Conservation (phyloP, 2,329 filamentous ascomycete genomes). For the Helotiales sp. region DNA sequence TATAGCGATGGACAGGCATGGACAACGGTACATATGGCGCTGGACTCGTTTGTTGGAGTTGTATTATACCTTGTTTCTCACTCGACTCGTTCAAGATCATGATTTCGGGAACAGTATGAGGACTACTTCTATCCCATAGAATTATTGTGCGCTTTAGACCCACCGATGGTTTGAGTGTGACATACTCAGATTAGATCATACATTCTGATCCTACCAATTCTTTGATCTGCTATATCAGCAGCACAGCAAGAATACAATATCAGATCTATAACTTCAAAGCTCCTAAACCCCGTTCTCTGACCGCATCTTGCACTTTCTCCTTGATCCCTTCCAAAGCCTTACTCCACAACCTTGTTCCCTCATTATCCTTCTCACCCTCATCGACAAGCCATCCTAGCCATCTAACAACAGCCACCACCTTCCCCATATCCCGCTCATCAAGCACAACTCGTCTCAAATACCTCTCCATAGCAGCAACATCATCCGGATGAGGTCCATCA, state of each 20-base stretch:
- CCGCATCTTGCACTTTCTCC: constrained; percentile 53
- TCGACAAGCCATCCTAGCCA: constrained; percentile 65
- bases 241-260: neutral
- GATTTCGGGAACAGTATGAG: too few relatives aligned
- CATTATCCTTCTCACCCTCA: constrained; percentile 42
- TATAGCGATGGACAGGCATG: neutral
- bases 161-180: neutral
- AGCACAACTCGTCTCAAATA: constrained; percentile 72
- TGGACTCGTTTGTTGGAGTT: constrained; percentile 1
- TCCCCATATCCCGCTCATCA: constrained; percentile 77
- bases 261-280: constrained; percentile 47
- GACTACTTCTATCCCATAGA: too few relatives aligned
- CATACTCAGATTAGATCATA: neutral
- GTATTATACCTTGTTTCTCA: neutral
- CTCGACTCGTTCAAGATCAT: too few relatives aligned
- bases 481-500: constrained; percentile 76
- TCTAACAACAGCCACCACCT: constrained; percentile 66
- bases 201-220: neutral
- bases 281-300: constrained; percentile 56
- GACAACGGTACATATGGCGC: neutral
- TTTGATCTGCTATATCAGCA: neutral
- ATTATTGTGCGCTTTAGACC: neutral
- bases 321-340: constrained; percentile 46
- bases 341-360: constrained; percentile 46
- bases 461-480: constrained; percentile 71